phyloP scores from a whole-genome alignment of 2,329 filamentous ascomycete species.

The Aureobasidium sp. region DNA sequence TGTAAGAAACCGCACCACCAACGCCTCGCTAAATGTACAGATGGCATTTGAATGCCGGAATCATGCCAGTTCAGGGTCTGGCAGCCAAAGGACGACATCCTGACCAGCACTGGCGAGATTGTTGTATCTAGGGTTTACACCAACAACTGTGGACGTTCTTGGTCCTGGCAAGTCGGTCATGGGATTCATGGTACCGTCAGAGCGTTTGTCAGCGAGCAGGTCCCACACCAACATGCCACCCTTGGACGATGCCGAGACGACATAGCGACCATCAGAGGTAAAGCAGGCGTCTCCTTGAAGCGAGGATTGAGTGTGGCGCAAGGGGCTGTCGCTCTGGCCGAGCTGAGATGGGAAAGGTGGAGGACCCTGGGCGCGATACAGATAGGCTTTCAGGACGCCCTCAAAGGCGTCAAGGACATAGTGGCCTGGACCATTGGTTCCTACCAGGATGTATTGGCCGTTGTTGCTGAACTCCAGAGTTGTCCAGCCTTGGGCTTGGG shows the following conservation, averaged over 20 bases:
- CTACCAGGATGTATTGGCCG: conserved; percentile 76
- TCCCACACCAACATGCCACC: conserved; percentile 84
- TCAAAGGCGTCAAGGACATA: conserved; percentile 92
- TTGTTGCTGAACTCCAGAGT: conserved; percentile 95
- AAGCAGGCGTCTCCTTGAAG: conserved; percentile 75
- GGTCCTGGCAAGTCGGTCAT: conserved; percentile 56
- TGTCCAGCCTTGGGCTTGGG: conserved; percentile 61
- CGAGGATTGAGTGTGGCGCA: conserved; percentile 15
- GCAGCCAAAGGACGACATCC: conserved; percentile 52
- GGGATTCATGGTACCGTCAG: conserved; percentile 56
- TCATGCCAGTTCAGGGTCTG: conserved; percentile 34
- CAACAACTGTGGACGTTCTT: conserved; percentile 65
- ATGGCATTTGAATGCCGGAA: neutral
- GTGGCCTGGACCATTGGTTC: conserved; percentile 77
- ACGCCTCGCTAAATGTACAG: conserved; percentile 13
- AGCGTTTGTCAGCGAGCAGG: conserved; percentile 48
- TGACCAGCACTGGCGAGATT: conserved; percentile 85
- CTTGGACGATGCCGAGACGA: conserved; percentile 68
- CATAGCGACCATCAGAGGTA: conserved; percentile 79
- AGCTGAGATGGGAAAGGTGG: conserved; percentile 17
- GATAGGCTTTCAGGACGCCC: conserved; percentile 51
- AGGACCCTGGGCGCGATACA: conserved; percentile 25
- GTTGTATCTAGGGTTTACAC: conserved; percentile 87
- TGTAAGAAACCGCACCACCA: conserved; percentile 7
- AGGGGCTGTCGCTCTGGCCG: conserved; percentile 14